These are phyloP conservation scores for Debaryomyces subglobosus DNA, from an alignment of 1,139 yeast genomes.

Conservation along the genomic window DNA sequence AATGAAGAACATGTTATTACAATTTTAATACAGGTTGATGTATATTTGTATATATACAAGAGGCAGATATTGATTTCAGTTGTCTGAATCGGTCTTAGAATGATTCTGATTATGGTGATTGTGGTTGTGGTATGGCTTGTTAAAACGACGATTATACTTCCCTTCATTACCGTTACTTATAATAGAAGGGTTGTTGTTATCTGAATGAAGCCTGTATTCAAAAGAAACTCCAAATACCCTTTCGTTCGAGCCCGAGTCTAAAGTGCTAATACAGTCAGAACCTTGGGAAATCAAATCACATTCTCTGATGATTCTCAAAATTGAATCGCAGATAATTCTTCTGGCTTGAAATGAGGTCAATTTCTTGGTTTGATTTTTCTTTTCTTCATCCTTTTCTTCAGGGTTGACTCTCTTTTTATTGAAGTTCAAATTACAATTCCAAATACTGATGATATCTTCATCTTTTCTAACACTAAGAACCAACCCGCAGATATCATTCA, in stretches of 20 bases:
- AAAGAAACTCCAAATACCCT: constrained; percentile 49
- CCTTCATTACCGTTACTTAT: constrained; percentile 7
- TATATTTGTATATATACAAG: neutral
- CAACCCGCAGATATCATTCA: constrained; percentile 54
- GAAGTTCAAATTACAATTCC: constrained; percentile 55
- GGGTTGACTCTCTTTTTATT: constrained; percentile 23
- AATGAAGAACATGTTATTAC: neutral
- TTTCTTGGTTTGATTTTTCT: constrained; percentile 26
- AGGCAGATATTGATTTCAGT: neutral
- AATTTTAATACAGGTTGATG: neutral
- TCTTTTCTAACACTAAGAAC: constrained; percentile 54
- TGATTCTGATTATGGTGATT: constrained; percentile 3
- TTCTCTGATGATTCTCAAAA: constrained; percentile 50
- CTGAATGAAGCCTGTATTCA: constrained; percentile 50
- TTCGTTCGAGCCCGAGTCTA: constrained; percentile 41
- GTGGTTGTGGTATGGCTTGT: constrained; percentile 5
- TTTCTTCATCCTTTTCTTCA: constrained; percentile 16
- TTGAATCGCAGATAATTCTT: constrained; percentile 52
- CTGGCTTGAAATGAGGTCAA: constrained; percentile 51
- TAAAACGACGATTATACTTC: constrained; percentile 13
- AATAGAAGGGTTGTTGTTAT: constrained; percentile 26
- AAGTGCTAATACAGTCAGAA: constrained; percentile 32
- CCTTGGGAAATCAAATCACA: constrained; percentile 48
- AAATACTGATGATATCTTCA: constrained; percentile 54
- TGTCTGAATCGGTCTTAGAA: constrained; percentile 3